Base-by-base conservation (phyloP, 2,329 filamentous ascomycete species). In the Camillea tinctor region DNA sequence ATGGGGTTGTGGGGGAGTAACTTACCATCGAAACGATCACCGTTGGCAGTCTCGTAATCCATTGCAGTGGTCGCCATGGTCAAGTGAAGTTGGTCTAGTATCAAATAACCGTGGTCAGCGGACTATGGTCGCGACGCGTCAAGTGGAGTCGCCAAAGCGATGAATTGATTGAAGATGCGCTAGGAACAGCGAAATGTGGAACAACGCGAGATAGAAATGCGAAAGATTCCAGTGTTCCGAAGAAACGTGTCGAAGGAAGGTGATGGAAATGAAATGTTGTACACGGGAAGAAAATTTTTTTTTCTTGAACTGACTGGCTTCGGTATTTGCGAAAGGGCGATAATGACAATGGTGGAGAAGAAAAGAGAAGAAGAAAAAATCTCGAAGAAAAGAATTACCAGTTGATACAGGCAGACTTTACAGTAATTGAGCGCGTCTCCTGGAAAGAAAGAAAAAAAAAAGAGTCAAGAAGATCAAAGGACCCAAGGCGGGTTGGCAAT, bases 41-140 rank as follows among this genome's bases (percentile, higher is more conserved):
- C 85, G 70, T 86, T 88, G 65, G 86, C 84, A 73, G 84, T 84
- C 75, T 89, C 87, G 75, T 89, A 89, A 72, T 89, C 87, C 87
- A 89, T 89, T 66, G 85, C 83, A 50, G 84, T 86, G 65, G 85
- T 87, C 59, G 84, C 84, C 84, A 87, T 87, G 66, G 65, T 74
- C 68, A 15, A 59, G 44, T 55, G 55, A 57, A 55, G 21, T 49
- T 30, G 44, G 40, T 51, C 55, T 60, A 40, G 40, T 56, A 54
- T 53, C 26, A 59, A 63, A 57, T 9, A 13, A 62, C 59, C 36
- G 4, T 63, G 55, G 61, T 68, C 60, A 69, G 69, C 59, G 59
- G 22, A 58, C 8, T 36, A 53, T 51, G 48, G 54, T 57, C 36
- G 60, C 19, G 54, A 60, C 60, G 63, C 60, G 62, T 56, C 23